Base-by-base conservation (phyloP, 2,329 filamentous ascomycete genomes). In the Blumeria hordei region DNA sequence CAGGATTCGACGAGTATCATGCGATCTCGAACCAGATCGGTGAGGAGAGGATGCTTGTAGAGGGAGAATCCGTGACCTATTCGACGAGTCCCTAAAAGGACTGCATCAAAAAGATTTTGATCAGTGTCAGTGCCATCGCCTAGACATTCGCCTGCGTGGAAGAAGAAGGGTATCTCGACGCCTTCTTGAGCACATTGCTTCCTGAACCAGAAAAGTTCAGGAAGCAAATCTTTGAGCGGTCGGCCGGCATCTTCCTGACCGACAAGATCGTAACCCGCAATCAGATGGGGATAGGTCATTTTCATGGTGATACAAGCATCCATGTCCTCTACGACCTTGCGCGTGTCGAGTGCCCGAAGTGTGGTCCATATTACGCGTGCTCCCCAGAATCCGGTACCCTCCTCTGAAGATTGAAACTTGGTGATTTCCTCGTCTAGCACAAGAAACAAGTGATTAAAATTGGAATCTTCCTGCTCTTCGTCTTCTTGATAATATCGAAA, bases 171-270 rank as follows among this genome's bases (percentile, higher is more conserved):
- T 9, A 98, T 80, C 53, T 87, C 78, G 39, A 95, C 76, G 2
- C 76, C 78, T 63, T 87, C 81, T 64, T 85, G 74, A 0, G 78
- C 76, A 66, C 88, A 95, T 62, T 83, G 78, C 67, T 90, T 88
- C 59, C 81, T 81, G 74, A 96, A 95, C 87, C 87, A 95, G 67
- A 95, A 90, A 0, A 96, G 71, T 63, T 94, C 79, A 0, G 88
- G 88, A 0, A 90, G 74, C 3, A 94, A 70, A 60, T 92, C 84
- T 34, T 75, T 73, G 32, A 95, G 75, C 0, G 87, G 75, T 11
- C 85, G 77, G 0, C 88, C 88, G 0, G 74, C 67, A 64, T 93
- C 85, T 70, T 95, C 90, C 67, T 90, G 84, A 0, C 87, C 88
- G 5, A 94, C 88, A 9, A 95, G 70, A 67, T 96, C 90, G 67